A percentile compares a stretch with the other conserved stretches of the same genome.
Evolutionary conservation across 2,329 filamentous ascomycete genomes (phyloP).

Genomic region (Sphaerulina populicola): DNA sequence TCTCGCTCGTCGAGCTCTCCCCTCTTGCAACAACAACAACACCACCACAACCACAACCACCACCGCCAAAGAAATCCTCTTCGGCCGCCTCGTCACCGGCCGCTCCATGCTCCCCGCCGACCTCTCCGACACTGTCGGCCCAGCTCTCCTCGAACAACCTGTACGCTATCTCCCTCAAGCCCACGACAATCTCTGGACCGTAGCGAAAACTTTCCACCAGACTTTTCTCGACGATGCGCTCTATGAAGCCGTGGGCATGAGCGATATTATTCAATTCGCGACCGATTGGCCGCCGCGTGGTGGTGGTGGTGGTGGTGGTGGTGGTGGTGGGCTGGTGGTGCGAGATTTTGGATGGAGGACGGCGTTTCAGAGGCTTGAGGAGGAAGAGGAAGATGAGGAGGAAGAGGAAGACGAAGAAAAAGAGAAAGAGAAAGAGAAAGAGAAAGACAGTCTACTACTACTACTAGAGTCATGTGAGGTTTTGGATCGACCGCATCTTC

Average conservation of each 20-base stretch:
- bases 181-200: background rate
- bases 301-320: too few species aligned
- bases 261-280: too few species aligned
- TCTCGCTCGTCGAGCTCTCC: slow-evolving; percentile 35
- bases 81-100: slow-evolving; percentile 34
- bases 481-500: slow-evolving; percentile 6
- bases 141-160: slow-evolving; percentile 10
- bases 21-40: slow-evolving; percentile 35
- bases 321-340: too few species aligned
- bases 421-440: too few species aligned
- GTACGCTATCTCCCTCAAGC: slow-evolving; percentile 1
- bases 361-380: slow-evolving; percentile 8
- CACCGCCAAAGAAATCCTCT: slow-evolving; percentile 44
- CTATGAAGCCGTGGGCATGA: slow-evolving; percentile 10
- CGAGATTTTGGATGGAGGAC: slow-evolving; percentile 14
- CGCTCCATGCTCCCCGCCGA: slow-evolving; percentile 8
- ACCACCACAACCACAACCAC: background rate
- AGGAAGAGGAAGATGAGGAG: background rate
- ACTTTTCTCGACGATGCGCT: slow-evolving; percentile 10
- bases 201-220: slow-evolving; percentile 6
- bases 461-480: too few species aligned
- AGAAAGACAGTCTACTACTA: too few species aligned
- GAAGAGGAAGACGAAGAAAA: background rate
- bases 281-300: too few species aligned
- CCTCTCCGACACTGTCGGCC: slow-evolving; percentile 8